phyloP scores from a whole-genome alignment of 208 protist species.

The Trypanosoma mega region DNA sequence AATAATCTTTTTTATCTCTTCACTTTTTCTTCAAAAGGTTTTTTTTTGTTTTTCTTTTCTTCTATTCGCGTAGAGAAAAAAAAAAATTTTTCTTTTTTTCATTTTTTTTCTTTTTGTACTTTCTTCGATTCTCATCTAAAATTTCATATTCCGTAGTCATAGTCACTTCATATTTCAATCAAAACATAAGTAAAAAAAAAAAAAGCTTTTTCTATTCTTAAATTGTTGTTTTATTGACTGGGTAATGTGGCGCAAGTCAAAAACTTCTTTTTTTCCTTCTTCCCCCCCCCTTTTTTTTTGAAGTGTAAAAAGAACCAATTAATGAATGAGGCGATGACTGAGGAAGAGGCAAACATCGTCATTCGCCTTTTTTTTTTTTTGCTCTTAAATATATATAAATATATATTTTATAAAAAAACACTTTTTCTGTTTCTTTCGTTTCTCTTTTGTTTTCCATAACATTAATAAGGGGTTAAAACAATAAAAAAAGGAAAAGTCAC shows the following conservation, averaged over 20 bases:
- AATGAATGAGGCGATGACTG: slow-evolving; percentile 1
- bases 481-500: background rate
- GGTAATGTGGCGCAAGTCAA: too few species aligned
- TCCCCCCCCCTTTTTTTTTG: slow-evolving; percentile 3
- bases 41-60: too few species aligned
- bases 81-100: background rate
- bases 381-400: background rate
- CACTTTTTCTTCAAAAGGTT: too few species aligned
- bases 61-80: background rate
- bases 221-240: too few species aligned
- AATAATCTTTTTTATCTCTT: too few species aligned
- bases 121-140: background rate
- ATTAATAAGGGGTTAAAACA: background rate
- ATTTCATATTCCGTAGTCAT: slow-evolving; percentile 1
- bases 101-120: slow-evolving; percentile 6
- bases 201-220: slow-evolving; percentile 18
- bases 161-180: slow-evolving; percentile 1
- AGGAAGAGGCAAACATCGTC: background rate
- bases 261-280: slow-evolving; percentile 4
- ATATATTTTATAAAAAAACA: slow-evolving; percentile 1
- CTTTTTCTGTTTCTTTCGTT: background rate
- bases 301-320: slow-evolving; percentile 3
- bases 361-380: slow-evolving; percentile 16
- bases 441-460: background rate
- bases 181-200: slow-evolving; percentile 13